Conservation (phyloP, 2,329 filamentous ascomycete genomes). For the Ramichloridium luteum region DNA sequence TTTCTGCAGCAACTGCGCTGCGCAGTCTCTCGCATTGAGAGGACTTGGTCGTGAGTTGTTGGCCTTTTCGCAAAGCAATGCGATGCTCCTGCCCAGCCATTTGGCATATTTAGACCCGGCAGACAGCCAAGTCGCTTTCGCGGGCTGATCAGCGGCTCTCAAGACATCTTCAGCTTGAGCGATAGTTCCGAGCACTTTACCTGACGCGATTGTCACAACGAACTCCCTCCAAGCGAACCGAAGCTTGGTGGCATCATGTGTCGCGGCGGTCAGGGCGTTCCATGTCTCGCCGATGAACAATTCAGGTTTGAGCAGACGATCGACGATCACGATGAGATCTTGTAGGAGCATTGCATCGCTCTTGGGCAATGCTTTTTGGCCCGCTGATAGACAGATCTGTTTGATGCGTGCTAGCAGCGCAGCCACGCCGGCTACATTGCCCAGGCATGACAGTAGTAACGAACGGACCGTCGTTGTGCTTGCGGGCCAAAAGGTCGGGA, state of each 20-base stretch:
- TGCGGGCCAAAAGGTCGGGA: constrained; percentile 70
- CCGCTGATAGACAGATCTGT: not conserved
- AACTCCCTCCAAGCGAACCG: constrained; percentile 52
- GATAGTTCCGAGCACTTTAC: constrained; percentile 45
- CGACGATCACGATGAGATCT: constrained; percentile 34
- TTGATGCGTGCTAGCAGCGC: constrained; percentile 61
- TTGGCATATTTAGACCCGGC: constrained; percentile 51
- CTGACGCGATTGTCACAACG: constrained; percentile 45
- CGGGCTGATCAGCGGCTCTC: constrained; percentile 25
- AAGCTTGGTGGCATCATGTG: constrained; percentile 32
- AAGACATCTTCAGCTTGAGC: constrained; percentile 47
- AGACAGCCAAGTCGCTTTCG: constrained; percentile 50
- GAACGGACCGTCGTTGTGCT: constrained; percentile 35
- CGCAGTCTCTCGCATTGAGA: no score
- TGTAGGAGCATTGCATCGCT: constrained; percentile 8
- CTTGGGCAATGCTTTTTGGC: not conserved
- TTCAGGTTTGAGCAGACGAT: constrained; percentile 32
- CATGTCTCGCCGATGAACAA: constrained; percentile 34
- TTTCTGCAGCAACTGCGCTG: constrained; percentile 41
- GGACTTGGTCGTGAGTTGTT: no score
- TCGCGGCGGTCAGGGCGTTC: constrained; percentile 30
- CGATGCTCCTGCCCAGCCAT: no score
- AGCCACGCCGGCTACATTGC: constrained; percentile 64
- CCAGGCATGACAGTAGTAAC: constrained; percentile 52
- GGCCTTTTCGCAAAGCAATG: no score